Percentiles rank a stretch among this genome's conserved stretches.
Conservation (phyloP, 352 stramenopile genomes). For the Phytophthora brassicae region DNA sequence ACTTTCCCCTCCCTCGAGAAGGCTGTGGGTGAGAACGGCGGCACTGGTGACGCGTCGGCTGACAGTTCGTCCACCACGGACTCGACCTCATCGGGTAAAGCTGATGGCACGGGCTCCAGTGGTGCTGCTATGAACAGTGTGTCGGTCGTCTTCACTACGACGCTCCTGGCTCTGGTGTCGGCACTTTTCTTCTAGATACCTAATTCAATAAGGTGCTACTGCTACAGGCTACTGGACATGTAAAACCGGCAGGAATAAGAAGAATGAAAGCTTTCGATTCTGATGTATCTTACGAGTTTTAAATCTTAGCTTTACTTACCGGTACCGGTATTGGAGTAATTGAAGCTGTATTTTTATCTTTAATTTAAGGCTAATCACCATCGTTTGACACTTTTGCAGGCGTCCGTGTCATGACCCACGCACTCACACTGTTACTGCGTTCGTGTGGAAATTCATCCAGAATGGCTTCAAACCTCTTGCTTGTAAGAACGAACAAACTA, state of each 20-base stretch:
- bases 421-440: slow-evolving; percentile 51
- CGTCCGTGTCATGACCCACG: slow-evolving; percentile 62
- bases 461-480: slow-evolving; percentile 64
- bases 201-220: slow-evolving; percentile 6
- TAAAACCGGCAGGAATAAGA: slow-evolving; percentile 10
- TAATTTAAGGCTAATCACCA: background rate
- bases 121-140: slow-evolving; percentile 22
- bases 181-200: slow-evolving; percentile 33
- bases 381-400: slow-evolving; percentile 6
- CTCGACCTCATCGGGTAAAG: slow-evolving; percentile 19
- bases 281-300: no score
- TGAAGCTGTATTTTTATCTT: no score
- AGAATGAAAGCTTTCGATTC: slow-evolving; percentile 28
- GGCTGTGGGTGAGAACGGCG: slow-evolving; percentile 50
- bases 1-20: slow-evolving; percentile 52
- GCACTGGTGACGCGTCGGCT: slow-evolving; percentile 42
- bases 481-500: slow-evolving; percentile 67
- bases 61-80: slow-evolving; percentile 32
- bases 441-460: slow-evolving; percentile 69
- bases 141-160: slow-evolving; percentile 31
- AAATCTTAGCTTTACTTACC: no score
- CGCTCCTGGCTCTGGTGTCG: slow-evolving; percentile 32
- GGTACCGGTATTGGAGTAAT: no score
- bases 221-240: slow-evolving; percentile 4
- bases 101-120: slow-evolving; percentile 20